Percentiles rank a stretch among this genome's conserved stretches.
Evolutionary conservation across 2,329 filamentous ascomycete genomes (phyloP).

Genomic region (Sporothrix inflata): DNA sequence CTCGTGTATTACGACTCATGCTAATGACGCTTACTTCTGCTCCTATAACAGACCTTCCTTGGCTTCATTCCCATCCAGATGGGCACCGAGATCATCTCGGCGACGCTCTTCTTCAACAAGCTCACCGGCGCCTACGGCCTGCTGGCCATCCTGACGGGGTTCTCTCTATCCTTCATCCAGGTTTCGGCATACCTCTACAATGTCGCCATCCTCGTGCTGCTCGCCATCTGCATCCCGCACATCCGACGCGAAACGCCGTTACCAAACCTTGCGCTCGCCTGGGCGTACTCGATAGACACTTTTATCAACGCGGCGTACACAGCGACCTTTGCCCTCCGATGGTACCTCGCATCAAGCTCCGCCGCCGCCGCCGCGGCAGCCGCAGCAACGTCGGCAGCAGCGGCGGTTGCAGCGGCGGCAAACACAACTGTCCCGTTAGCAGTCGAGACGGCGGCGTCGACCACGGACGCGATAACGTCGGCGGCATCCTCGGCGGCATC

Average conservation of each 20-base stretch:
- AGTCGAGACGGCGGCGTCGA: background rate
- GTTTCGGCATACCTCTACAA: slow-evolving; percentile 93
- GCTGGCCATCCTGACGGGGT: slow-evolving; percentile 85
- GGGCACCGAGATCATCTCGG: slow-evolving; percentile 80
- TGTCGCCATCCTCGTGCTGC: slow-evolving; percentile 67
- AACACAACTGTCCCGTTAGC: slow-evolving; percentile 15
- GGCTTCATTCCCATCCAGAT: slow-evolving; percentile 85
- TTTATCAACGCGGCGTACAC: slow-evolving; percentile 83
- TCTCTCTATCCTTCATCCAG: slow-evolving; percentile 78
- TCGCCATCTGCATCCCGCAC: slow-evolving; percentile 74
- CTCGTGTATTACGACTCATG: background rate
- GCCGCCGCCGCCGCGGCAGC: slow-evolving; percentile 21
- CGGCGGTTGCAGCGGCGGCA: background rate
- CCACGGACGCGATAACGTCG: background rate
- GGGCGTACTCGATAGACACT: slow-evolving; percentile 83
- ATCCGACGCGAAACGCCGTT: slow-evolving; percentile 79
- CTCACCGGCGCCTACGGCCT: slow-evolving; percentile 88
- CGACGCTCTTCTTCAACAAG: slow-evolving; percentile 88
- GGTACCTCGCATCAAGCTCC: slow-evolving; percentile 64
- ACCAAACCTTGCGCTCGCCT: slow-evolving; percentile 78
- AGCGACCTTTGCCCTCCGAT: slow-evolving; percentile 76
- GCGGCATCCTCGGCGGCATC: slow-evolving; percentile 7
- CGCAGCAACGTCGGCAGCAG: background rate
- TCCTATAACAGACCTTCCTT: slow-evolving; percentile 69
- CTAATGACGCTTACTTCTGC: background rate